Conservation (phyloP, 1,284 basidiomycete genomes). For the Rhodotorula sp. region DNA sequence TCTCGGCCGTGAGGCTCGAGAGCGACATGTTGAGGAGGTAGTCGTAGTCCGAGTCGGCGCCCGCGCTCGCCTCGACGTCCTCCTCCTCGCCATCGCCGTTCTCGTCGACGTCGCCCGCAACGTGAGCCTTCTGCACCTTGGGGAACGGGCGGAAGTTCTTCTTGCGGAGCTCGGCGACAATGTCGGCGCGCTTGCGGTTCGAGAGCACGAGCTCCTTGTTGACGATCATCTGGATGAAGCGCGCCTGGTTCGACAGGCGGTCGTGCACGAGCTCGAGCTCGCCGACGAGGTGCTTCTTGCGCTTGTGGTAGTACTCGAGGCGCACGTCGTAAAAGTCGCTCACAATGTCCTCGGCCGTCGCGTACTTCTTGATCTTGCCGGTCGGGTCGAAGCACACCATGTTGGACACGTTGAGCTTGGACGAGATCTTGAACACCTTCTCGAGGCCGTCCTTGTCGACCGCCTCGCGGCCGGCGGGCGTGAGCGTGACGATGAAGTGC, state of each 20-base stretch:
- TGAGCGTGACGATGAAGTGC: slow-evolving; percentile 84
- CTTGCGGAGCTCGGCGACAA: slow-evolving; percentile 80
- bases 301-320: slow-evolving; percentile 86
- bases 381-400: slow-evolving; percentile 99
- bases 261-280: slow-evolving; percentile 83
- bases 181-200: slow-evolving; percentile 86
- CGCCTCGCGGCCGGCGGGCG: slow-evolving; percentile 75
- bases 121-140: slow-evolving; percentile 69
- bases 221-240: slow-evolving; percentile 96
- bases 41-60: slow-evolving; percentile 74
- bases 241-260: slow-evolving; percentile 88
- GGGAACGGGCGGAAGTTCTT: slow-evolving; percentile 88
- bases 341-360: slow-evolving; percentile 84
- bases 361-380: slow-evolving; percentile 94
- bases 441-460: slow-evolving; percentile 84
- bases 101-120: slow-evolving; percentile 69
- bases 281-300: slow-evolving; percentile 90
- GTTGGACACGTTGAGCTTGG: slow-evolving; percentile 83
- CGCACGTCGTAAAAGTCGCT: slow-evolving; percentile 91
- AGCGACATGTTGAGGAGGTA: slow-evolving; percentile 95
- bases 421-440: slow-evolving; percentile 87
- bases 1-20: slow-evolving; percentile 91
- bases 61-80: slow-evolving; percentile 51
- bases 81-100: slow-evolving; percentile 63
- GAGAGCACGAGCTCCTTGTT: slow-evolving; percentile 81